Evolutionary conservation across 345 rosid species (phyloP).

Genomic region (Gossypium stocksii): DNA sequence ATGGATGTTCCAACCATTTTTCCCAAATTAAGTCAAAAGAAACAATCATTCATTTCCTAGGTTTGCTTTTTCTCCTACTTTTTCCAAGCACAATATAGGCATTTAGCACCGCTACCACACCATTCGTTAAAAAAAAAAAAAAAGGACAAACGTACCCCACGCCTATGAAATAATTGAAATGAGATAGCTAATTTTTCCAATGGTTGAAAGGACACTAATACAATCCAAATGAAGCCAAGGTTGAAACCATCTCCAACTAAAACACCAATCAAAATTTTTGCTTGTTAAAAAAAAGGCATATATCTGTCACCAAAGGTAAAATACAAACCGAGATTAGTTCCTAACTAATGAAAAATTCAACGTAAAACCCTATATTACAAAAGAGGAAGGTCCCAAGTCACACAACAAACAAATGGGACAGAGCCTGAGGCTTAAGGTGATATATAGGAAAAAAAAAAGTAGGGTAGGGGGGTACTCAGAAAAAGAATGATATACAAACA

Average conservation of each 20-base stretch:
- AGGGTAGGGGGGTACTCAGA: background rate
- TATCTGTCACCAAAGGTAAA: background rate
- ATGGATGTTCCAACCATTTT: too few species aligned
- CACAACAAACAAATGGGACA: background rate
- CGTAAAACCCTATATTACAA: background rate
- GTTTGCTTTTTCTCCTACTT: background rate
- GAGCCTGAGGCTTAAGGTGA: background rate
- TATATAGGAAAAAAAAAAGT: background rate
- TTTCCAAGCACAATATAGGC: background rate
- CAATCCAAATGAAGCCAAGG: background rate
- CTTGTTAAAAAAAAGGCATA: background rate
- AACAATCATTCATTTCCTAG: background rate
- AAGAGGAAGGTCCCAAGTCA: background rate
- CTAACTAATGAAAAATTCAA: background rate
- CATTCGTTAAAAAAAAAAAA: background rate
- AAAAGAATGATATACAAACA: slow-evolving; percentile 19
- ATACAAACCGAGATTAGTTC: background rate
- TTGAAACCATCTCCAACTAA: background rate
- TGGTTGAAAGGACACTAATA: too few species aligned
- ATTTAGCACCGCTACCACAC: background rate
- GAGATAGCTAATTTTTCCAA: too few species aligned
- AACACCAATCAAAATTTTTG: background rate
- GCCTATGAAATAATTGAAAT: background rate
- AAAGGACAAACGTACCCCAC: background rate
- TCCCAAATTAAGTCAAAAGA: too few species aligned